A percentile compares a stretch with the other conserved stretches of the same genome.
Conservation (phyloP, 306 rosid genomes). For the Chamaecrista fasciculata region DNA sequence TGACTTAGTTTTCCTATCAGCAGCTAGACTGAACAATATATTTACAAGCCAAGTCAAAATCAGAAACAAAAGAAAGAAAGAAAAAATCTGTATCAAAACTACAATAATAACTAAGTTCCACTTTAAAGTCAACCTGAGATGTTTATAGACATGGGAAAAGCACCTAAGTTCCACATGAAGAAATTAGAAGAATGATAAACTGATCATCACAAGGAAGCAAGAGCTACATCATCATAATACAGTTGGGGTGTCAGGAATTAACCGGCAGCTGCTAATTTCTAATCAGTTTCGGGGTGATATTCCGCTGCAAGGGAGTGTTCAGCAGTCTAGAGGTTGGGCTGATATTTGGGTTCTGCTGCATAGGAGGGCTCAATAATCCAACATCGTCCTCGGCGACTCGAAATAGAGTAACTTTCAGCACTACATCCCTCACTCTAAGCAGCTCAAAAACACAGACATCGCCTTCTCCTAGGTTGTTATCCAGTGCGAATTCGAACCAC, state of each 20-base stretch:
- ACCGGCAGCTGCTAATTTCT: constrained; percentile 44
- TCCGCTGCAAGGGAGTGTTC: constrained; percentile 51
- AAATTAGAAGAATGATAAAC: constrained; percentile 39
- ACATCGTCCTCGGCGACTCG: constrained; percentile 53
- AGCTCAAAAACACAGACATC: constrained; percentile 97
- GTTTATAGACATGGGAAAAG: constrained; percentile 46
- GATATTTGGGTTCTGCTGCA: constrained; percentile 32
- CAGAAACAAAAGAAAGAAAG: not conserved
- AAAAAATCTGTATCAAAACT: constrained; percentile 38
- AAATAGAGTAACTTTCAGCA: constrained; percentile 72
- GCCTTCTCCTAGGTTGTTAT: constrained; percentile 89
- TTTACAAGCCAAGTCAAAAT: constrained; percentile 65
- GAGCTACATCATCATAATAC: constrained; percentile 42
- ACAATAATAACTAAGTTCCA: constrained; percentile 33
- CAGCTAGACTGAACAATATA: constrained; percentile 54
- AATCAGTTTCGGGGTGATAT: constrained; percentile 39
- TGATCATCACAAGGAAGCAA: constrained; percentile 32
- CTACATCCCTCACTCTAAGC: constrained; percentile 63
- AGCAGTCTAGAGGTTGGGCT: constrained; percentile 38
- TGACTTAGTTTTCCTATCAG: constrained; percentile 38
- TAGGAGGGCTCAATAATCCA: constrained; percentile 42
- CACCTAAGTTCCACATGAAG: constrained; percentile 50
- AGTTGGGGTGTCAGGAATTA: constrained; percentile 32
- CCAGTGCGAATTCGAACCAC: constrained; percentile 84
- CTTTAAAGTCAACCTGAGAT: constrained; percentile 32